Conservation (phyloP, 495 filamentous ascomycete species). For the Glarea lozoyensis region DNA sequence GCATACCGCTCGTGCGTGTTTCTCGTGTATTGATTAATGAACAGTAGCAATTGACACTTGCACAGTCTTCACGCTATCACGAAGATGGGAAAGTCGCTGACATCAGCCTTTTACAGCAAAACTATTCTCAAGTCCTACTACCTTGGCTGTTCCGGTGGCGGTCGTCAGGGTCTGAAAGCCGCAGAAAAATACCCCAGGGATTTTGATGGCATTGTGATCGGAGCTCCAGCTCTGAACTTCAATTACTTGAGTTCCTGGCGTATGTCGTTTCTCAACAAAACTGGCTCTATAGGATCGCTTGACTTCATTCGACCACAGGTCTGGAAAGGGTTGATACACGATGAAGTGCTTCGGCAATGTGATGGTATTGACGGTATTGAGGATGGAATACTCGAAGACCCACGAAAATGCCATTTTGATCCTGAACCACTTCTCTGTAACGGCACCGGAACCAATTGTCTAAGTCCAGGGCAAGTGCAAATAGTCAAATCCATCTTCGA, state of each 20-base stretch:
- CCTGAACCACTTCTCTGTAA: neutral
- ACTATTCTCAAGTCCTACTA: conserved; percentile 37
- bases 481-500: no score
- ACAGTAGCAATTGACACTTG: conserved; percentile 22
- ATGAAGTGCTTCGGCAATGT: conserved; percentile 57
- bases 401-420: conserved; percentile 16
- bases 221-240: conserved; percentile 43
- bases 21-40: conserved; percentile 26
- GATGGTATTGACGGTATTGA: conserved; percentile 52
- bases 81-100: conserved; percentile 28
- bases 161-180: conserved; percentile 46
- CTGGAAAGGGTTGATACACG: conserved; percentile 40
- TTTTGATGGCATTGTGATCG: conserved; percentile 62
- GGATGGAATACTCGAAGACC: conserved; percentile 59
- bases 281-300: conserved; percentile 29
- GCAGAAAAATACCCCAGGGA: conserved; percentile 43
- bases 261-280: conserved; percentile 38
- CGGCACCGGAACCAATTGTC: no score
- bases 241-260: conserved; percentile 44
- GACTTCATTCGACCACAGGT: conserved; percentile 40
- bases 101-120: conserved; percentile 26
- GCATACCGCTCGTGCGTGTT: conserved; percentile 31
- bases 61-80: conserved; percentile 38
- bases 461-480: no score
- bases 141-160: conserved; percentile 50